Percentiles rank a stretch among this genome's conserved stretches.
Evolutionary conservation across 2,329 filamentous ascomycete species (phyloP).

Genomic region (Phialocephala sp.): DNA sequence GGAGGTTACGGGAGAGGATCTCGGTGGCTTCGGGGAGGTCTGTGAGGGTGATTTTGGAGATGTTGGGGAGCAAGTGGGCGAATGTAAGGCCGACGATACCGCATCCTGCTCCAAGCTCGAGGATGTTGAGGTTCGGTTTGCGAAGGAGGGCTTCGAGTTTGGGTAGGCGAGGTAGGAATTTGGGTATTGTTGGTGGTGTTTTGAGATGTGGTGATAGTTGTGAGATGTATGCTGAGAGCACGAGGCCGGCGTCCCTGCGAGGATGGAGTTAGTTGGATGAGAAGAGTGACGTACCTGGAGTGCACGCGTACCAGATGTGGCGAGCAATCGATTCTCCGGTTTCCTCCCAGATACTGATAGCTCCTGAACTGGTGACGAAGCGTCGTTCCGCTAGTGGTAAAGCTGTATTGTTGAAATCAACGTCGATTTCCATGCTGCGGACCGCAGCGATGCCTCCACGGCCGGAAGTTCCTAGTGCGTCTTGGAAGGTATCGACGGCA

Average conservation of each 20-base stretch:
- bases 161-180: conserved; percentile 27
- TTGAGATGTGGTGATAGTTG: conserved; percentile 18
- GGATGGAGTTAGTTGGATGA: conserved; percentile 28
- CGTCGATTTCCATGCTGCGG: conserved; percentile 33
- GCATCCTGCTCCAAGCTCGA: conserved; percentile 73
- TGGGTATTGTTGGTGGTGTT: conserved; percentile 3
- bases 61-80: conserved; percentile 30
- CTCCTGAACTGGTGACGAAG: neutral
- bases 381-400: conserved; percentile 33
- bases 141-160: conserved; percentile 25
- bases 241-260: conserved; percentile 46
- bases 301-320: conserved; percentile 65
- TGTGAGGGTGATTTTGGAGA: conserved; percentile 60
- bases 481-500: conserved; percentile 23
- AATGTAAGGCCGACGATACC: conserved; percentile 72
- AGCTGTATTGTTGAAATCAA: neutral
- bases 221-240: conserved; percentile 44
- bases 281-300: conserved; percentile 31
- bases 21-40: conserved; percentile 69
- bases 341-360: conserved; percentile 65
- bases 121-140: conserved; percentile 49
- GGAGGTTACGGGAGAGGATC: conserved; percentile 60
- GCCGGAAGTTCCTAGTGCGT: conserved; percentile 15
- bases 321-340: conserved; percentile 75
- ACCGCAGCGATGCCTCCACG: conserved; percentile 30